Percentiles rank a stretch among this genome's conserved stretches.
Conservation (phyloP, 169 alveolate species). For the Prorocentrum cordatum region DNA sequence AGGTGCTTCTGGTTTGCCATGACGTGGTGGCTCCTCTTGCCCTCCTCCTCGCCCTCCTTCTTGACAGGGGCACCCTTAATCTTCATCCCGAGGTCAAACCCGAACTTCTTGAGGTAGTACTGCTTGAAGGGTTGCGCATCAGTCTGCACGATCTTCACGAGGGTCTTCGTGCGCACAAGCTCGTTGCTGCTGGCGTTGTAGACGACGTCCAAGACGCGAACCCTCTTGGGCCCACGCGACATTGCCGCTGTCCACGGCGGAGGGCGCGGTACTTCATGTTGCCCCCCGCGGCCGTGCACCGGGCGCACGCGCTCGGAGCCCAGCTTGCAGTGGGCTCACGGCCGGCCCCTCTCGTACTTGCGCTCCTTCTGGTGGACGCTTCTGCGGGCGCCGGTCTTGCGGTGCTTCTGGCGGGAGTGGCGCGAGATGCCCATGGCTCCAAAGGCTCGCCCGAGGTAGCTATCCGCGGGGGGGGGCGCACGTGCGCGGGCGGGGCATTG, state of each 20-base stretch:
- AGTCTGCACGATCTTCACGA: constrained; percentile 91
- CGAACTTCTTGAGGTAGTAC: constrained; percentile 81
- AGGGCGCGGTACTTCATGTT: constrained; percentile 87
- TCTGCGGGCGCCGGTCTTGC: constrained; percentile 98
- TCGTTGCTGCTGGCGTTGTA: constrained; percentile 99
- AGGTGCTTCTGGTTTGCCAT: constrained; percentile 72
- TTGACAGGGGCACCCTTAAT: constrained; percentile 72
- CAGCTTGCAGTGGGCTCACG: constrained; percentile 93
- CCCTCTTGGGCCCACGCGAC: constrained; percentile 95
- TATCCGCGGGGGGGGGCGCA: too few species aligned
- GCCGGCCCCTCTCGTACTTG: constrained; percentile 97
- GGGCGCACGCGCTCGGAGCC: constrained; percentile 88
- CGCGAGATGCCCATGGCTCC: constrained; percentile 99
- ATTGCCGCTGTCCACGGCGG: constrained; percentile 94
- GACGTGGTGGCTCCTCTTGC: constrained; percentile 23
- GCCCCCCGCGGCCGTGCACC: constrained; percentile 95
- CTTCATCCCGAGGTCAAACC: constrained; percentile 76
- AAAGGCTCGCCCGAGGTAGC: too few species aligned
- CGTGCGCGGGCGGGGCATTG: too few species aligned
- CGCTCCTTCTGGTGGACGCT: constrained; percentile 97
- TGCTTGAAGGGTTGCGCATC: constrained; percentile 97
- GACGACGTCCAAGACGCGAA: constrained; percentile 95
- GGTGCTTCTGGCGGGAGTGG: constrained; percentile 95
- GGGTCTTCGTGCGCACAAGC: constrained; percentile 96
- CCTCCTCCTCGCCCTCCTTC: constrained; percentile 66